Evolutionary conservation across 164 flowering plant genomes (phyloP), one percentile per base, ranked within the genome.

Genomic region (Dillenia suffruticosa): DNA sequence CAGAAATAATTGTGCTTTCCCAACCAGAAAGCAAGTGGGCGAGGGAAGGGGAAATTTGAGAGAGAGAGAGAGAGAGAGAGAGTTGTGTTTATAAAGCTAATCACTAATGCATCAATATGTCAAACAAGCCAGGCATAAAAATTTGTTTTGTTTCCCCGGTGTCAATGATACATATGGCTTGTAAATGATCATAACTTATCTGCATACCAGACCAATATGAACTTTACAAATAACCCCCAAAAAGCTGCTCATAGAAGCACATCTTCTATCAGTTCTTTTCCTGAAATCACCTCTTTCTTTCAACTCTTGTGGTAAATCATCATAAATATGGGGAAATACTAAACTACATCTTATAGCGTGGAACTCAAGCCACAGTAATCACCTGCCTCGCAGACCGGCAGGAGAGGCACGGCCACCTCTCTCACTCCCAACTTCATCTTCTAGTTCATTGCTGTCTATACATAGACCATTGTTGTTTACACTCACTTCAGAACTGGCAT

Each of bases 401-500:
- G 92, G 92, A 22, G 81, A 75, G 48, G 83, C 85, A n/a, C 77
- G 68, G 15, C 65, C 67, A 32, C 83, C 40, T 32, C 40, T 77
- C 58, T 82, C 85, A 64, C 85, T 82, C 68, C 78, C 70, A 26
- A 73, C 82, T 49, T 78, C 65, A 44, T 76, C 87, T 46, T 78
- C 87, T 15, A 73, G 24, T 62, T 87, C 92, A 47, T 59, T 74
- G 26, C 78, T 83, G 66, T 84, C 88, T 22, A 77, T 51, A 24
- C 69, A 75, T 54, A 76, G 69, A 22, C 62, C 54, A 63, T 67
- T 74, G 69, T 79, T 81, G 72, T 76, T 85, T 50, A 85, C 81
- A 70, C 95, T 89, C 58, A 81, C 81, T 64, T 91, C 99, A 16
- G 97, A 94, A 72, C 96, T 84, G 46, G 87, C 84, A 72, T 82